Evolutionary conservation across 1,284 basidiomycete genomes (phyloP).

Genomic region (Apiotrichum veenhuisii): DNA sequence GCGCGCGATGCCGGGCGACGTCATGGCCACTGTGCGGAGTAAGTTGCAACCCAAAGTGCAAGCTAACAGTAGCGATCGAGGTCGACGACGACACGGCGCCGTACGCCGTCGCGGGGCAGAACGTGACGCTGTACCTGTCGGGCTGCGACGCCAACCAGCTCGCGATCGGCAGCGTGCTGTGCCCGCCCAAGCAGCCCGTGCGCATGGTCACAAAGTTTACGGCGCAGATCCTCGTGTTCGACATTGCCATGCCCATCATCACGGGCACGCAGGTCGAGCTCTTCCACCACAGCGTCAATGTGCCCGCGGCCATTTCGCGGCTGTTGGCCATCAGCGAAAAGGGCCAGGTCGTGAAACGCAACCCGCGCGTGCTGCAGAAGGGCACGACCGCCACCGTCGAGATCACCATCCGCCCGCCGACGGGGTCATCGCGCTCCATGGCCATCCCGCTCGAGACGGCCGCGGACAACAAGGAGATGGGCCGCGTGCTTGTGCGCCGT

Average conservation of each 20-base stretch:
- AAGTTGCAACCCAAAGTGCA: slow-evolving; percentile 30
- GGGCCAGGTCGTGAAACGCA: slow-evolving; percentile 69
- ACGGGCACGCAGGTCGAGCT: slow-evolving; percentile 84
- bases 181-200: slow-evolving; percentile 64
- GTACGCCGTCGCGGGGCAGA: slow-evolving; percentile 89
- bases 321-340: slow-evolving; percentile 75
- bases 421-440: slow-evolving; percentile 54
- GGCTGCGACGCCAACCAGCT: slow-evolving; percentile 83
- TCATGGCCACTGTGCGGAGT: slow-evolving; percentile 79
- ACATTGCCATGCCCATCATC: slow-evolving; percentile 83
- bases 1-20: slow-evolving; percentile 86
- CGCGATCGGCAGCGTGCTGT: slow-evolving; percentile 82
- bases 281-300: slow-evolving; percentile 89
- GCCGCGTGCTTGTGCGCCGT: slow-evolving; percentile 77
- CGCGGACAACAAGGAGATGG: slow-evolving; percentile 92
- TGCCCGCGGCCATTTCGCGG: slow-evolving; percentile 80
- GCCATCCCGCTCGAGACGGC: slow-evolving; percentile 84
- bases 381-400: slow-evolving; percentile 78
- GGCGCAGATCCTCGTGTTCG: slow-evolving; percentile 90
- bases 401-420: slow-evolving; percentile 62
- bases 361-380: slow-evolving; percentile 81
- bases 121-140: slow-evolving; percentile 78
- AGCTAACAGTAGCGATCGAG: slow-evolving; percentile 58
- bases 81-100: slow-evolving; percentile 70
- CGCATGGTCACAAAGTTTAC: slow-evolving; percentile 72